Evolutionary conservation across 2,329 filamentous ascomycete species (phyloP).

Genomic region (Cylindrodendrum hubeiense): DNA sequence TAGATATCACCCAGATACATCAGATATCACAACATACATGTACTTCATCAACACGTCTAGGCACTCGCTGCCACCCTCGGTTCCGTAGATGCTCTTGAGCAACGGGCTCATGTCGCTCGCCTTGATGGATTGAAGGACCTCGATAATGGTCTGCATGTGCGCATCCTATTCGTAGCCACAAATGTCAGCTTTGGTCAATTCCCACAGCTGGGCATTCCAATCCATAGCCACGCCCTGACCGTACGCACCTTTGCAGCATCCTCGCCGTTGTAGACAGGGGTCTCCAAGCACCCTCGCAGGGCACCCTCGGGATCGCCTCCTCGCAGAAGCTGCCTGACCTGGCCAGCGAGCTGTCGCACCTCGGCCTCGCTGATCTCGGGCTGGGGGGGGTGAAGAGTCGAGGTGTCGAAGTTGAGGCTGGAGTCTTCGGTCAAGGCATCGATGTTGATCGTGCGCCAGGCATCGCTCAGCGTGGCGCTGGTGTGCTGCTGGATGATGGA

Average conservation of each 20-base stretch:
- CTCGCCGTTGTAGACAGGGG: constrained; percentile 78
- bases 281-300: constrained; percentile 85
- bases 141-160: constrained; percentile 88
- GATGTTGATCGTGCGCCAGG: constrained; percentile 92
- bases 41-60: constrained; percentile 98
- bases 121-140: constrained; percentile 96
- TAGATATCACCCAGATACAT: constrained; percentile 12
- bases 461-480: constrained; percentile 69
- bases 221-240: background rate
- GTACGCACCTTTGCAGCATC: constrained; percentile 67
- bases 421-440: constrained; percentile 93
- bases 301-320: constrained; percentile 91
- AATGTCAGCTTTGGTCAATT: constrained; percentile 17
- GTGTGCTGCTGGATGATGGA: constrained; percentile 77
- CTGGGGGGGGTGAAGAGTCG: constrained; percentile 82
- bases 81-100: constrained; percentile 82
- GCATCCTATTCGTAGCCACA: constrained; percentile 70
- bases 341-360: constrained; percentile 80
- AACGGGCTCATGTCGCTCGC: constrained; percentile 95
- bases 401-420: constrained; percentile 89
- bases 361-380: constrained; percentile 82
- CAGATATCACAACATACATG: constrained; percentile 70
- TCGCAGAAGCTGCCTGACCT: constrained; percentile 88
- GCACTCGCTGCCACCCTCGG: constrained; percentile 84
- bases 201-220: background rate